Base-by-base conservation (phyloP, 2,329 filamentous ascomycete species). In the Fusarium buxicola region DNA sequence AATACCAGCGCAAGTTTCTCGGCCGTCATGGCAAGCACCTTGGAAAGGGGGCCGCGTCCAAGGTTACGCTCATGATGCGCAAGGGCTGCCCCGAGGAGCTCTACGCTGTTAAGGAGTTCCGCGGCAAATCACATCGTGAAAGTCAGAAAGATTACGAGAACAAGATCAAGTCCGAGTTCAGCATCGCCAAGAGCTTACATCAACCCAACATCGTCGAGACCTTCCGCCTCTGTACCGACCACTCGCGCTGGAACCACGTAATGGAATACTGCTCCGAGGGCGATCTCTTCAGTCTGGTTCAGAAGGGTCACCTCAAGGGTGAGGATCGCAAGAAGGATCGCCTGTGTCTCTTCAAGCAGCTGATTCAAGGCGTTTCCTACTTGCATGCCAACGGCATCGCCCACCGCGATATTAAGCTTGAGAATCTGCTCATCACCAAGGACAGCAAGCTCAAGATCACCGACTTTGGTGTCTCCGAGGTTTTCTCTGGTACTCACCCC, bases 231-330 rank as follows among this genome's bases (percentile, higher is more conserved):
- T 95, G 92, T 78, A 87, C 85, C 12, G 84, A 93, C 66, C 85
- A 88, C 66, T 87, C 86, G 28, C 87, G 89, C 34, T 96, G 91
- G 90, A 94, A 92, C 74, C 92, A 96, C 74, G 92, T 96, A 53
- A 97, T 97, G 93, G 92, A 97, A 74, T 96, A 91, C 74, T 96
- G 93, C 78, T 84, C 86, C 4, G 87, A 92, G 66, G 92, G 93
- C 40, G 93, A 96, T 72, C 80, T 97, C 7, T 94, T 90, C 74
- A 82, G 83, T 60, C 79, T 96, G 11, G 89, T 96, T 34, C 85
- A 89, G 64, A 89, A 89, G 73, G 85, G 85, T 30, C 89, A 90
- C 69, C 86, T 96, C 63, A 85, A 81, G 54, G 77, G 81, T 4
- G 83, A 88, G 7, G 87, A 90, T 52, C 87, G 88, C 55, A 80